Conservation (phyloP, 164 flowering plant species). For the Buxus sempervirens region DNA sequence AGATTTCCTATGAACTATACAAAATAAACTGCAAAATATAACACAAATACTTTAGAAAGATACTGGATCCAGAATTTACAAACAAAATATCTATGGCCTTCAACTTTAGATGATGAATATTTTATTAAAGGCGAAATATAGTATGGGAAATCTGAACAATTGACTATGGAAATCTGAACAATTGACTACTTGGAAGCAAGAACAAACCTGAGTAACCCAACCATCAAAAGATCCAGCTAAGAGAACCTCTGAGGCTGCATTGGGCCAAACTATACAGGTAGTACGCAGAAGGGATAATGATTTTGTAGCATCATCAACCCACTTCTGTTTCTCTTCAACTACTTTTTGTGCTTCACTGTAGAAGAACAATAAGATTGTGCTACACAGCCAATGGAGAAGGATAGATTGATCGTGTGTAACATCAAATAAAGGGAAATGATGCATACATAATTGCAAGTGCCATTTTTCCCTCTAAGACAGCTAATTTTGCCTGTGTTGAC, state of each 20-base stretch:
- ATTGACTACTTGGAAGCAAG: slow-evolving; percentile 3
- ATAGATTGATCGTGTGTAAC: neutral
- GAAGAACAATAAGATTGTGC: slow-evolving; percentile 2
- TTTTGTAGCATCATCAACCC: slow-evolving; percentile 53
- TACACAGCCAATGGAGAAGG: slow-evolving; percentile 5
- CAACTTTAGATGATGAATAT: too few species aligned
- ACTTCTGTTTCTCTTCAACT: slow-evolving; percentile 59
- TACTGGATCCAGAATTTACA: too few species aligned
- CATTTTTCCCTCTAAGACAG: slow-evolving; percentile 83
- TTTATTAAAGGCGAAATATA: neutral
- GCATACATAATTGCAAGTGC: slow-evolving; percentile 63
- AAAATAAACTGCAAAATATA: too few species aligned
- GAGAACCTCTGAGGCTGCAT: slow-evolving; percentile 75
- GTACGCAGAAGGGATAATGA: slow-evolving; percentile 56
- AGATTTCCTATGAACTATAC: too few species aligned
- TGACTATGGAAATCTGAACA: slow-evolving; percentile 6
- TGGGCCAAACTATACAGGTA: slow-evolving; percentile 69
- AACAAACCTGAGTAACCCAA: slow-evolving; percentile 80
- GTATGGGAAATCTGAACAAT: neutral
- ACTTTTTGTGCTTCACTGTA: slow-evolving; percentile 72
- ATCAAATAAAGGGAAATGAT: slow-evolving; percentile 8
- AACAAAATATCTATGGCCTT: neutral
- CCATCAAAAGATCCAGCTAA: slow-evolving; percentile 92
- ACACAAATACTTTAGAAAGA: neutral
- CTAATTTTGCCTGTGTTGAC: slow-evolving; percentile 71